These are phyloP conservation scores for Lentinula detonsa DNA, from an alignment of 768 basidiomycete genomes.

Conservation along the genomic window DNA sequence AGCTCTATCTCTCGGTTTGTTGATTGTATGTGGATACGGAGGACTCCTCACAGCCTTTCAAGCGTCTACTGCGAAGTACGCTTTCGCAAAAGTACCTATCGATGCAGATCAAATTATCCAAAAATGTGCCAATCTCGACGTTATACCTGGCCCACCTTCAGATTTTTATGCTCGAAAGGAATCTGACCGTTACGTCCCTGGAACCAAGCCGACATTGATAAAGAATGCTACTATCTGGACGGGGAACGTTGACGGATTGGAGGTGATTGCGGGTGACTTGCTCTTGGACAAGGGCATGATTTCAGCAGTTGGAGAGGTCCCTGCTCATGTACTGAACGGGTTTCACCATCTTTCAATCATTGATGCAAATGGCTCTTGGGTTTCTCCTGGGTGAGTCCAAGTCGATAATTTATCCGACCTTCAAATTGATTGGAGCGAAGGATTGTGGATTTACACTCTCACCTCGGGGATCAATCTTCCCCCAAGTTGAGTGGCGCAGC, in stretches of 20 bases:
- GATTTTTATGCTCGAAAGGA: conserved; percentile 31
- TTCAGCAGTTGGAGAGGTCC: conserved; percentile 40
- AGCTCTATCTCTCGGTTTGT: conserved; percentile 14
- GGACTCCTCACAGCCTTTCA: neutral
- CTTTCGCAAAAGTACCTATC: conserved; percentile 22
- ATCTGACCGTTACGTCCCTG: conserved; percentile 59
- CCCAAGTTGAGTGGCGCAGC: conserved; percentile 23
- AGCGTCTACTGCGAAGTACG: neutral
- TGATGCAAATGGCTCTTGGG: conserved; percentile 62
- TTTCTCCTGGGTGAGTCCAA: conserved; percentile 59
- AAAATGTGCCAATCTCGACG: conserved; percentile 43
- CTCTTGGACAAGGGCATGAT: conserved; percentile 56
- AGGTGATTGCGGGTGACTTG: conserved; percentile 53
- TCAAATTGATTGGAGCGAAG: conserved; percentile 1
- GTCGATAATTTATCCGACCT: neutral
- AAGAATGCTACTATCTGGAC: conserved; percentile 70
- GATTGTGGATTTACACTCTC: conserved; percentile 40
- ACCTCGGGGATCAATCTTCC: conserved; percentile 21
- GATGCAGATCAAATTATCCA: conserved; percentile 38
- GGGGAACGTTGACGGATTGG: conserved; percentile 44
- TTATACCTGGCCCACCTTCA: conserved; percentile 38
- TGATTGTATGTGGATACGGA: neutral
- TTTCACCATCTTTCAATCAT: conserved; percentile 24
- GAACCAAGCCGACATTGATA: conserved; percentile 59
- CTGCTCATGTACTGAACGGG: conserved; percentile 19